These are phyloP conservation scores for Thraustochytrium striatum DNA, from an alignment of 352 stramenopile genomes.

Conservation along the genomic window DNA sequence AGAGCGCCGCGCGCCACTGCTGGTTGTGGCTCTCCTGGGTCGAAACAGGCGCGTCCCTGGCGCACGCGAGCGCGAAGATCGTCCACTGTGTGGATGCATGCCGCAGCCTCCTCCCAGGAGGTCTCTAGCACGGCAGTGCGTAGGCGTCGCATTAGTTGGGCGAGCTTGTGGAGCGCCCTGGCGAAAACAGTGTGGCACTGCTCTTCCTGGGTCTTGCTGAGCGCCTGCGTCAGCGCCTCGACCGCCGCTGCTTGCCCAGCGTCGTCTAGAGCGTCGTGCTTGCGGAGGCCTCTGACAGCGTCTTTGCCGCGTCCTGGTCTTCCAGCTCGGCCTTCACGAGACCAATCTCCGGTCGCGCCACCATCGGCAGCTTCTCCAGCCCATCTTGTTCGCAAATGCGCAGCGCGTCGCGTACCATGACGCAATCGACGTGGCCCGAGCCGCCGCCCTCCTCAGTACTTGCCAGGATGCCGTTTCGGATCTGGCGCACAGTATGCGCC, in stretches of 20 bases:
- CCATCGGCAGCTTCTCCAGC: not conserved
- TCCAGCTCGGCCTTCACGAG: conserved; percentile 27
- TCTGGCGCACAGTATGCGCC: conserved; percentile 33
- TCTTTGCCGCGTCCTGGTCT: conserved; percentile 15
- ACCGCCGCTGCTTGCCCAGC: not conserved
- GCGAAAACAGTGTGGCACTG: conserved; percentile 29
- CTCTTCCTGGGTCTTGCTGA: not conserved
- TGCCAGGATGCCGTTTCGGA: conserved; percentile 34
- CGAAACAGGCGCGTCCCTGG: conserved; percentile 16
- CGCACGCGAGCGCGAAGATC: not conserved
- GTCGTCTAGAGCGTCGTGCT: not conserved
- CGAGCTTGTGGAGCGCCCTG: conserved; percentile 10
- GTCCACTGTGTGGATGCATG: conserved; percentile 9
- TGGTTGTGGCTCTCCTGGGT: not conserved
- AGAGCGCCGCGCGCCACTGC: conserved; percentile 18
- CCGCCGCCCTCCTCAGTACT: conserved; percentile 13
- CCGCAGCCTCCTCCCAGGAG: conserved; percentile 1
- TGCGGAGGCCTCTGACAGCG: not conserved
- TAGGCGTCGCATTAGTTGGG: conserved; percentile 14
- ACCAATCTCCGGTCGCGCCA: conserved; percentile 12
- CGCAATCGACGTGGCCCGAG: conserved; percentile 19
- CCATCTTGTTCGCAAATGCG: conserved; percentile 8
- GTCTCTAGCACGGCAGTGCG: not conserved
- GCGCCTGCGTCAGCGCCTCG: not conserved
- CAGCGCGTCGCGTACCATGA: conserved; percentile 18